Evolutionary conservation across 2,329 filamentous ascomycete species (phyloP).

Genomic region (Pseudogymnoascus sp.): DNA sequence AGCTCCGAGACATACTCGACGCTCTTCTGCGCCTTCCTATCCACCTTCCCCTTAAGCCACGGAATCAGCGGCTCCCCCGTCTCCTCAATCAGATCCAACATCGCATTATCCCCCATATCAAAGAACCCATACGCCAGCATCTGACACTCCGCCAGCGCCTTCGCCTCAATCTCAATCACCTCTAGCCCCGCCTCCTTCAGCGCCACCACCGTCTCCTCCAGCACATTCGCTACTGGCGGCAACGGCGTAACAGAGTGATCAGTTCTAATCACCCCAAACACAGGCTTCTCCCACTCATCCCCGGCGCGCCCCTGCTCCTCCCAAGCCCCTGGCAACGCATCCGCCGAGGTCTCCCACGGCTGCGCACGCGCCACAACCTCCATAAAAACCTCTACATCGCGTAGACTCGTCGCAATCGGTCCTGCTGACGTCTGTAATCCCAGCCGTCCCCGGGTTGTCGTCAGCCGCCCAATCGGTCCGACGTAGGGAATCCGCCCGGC

Average conservation of each 20-base stretch:
- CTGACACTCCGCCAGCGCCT: conserved; percentile 46
- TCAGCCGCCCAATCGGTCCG: conserved; percentile 37
- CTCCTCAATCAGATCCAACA: conserved; percentile 48
- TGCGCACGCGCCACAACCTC: conserved; percentile 42
- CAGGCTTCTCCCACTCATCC: conserved; percentile 20
- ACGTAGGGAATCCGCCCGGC: conserved; percentile 33
- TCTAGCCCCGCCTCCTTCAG: conserved; percentile 40
- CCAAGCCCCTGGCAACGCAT: conserved; percentile 36
- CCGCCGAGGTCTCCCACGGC: conserved; percentile 39
- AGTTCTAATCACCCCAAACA: conserved; percentile 40
- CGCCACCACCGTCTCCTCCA: conserved; percentile 36
- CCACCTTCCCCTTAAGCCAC: conserved; percentile 47
- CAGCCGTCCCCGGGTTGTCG: conserved; percentile 43
- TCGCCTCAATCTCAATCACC: conserved; percentile 48
- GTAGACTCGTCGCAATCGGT: conserved; percentile 38
- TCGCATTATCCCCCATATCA: conserved; percentile 43
- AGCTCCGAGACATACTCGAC: conserved; percentile 42
- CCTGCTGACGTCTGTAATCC: conserved; percentile 40
- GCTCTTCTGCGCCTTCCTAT: conserved; percentile 37
- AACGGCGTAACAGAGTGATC: conserved; percentile 44
- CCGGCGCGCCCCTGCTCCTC: conserved; percentile 21
- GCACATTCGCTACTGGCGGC: conserved; percentile 38
- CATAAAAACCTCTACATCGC: conserved; percentile 40
- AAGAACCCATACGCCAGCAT: conserved; percentile 49
- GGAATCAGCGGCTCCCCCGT: conserved; percentile 49